Evolutionary conservation across 2,329 filamentous ascomycete genomes (phyloP), one percentile per base, ranked within the genome.

Genomic region (Gaeumannomyces sp.): DNA sequence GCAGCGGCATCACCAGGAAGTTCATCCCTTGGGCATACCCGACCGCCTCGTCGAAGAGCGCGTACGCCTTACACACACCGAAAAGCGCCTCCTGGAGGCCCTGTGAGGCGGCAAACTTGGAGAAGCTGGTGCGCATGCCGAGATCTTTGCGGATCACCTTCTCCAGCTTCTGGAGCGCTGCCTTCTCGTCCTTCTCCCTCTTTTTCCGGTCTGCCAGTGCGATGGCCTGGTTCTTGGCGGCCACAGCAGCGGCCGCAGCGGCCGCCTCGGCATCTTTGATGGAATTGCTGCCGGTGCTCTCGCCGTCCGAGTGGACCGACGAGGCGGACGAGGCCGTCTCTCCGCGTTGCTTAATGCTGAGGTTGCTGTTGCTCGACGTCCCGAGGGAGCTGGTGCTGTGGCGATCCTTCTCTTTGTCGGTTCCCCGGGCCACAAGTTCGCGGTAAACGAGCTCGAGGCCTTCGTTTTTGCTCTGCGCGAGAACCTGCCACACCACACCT

Each of bases 11-110:
- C 61, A 93, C 91, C 66, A 99, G 86, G 73, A 99, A 99, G 74
- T 98, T 99, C 91, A 99, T 97, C 73, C 95, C 95, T 76, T 99
- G 95, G 0, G 96, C 94, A 76, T 99, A 99, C 38, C 95, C 94
- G 50, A 99, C 95, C 10, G 84, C 90, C 72, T 97, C 93, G 72
- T 99, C 95, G 71, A 93, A 98, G 35, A 99, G 81, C 19, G 95
- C 95, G 77, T 99, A 99, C 1, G 95, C 93, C 77, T 98, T 99
- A 80, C 95, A 99, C 50, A 99, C 87, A 53, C 93, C 93, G 76
- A 97, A 98, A 13, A 99, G 83, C 11, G 92, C 91, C 71, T 98
- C 95, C 76, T 98, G 95, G 59, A 97, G 86, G 45, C 93, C 93
- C 67, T 93, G 90, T 45, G 93, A 91, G 67, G 93, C 90, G 67